These are phyloP conservation scores for Russula emetica DNA, from an alignment of 768 basidiomycete species.

Conservation along the genomic window DNA sequence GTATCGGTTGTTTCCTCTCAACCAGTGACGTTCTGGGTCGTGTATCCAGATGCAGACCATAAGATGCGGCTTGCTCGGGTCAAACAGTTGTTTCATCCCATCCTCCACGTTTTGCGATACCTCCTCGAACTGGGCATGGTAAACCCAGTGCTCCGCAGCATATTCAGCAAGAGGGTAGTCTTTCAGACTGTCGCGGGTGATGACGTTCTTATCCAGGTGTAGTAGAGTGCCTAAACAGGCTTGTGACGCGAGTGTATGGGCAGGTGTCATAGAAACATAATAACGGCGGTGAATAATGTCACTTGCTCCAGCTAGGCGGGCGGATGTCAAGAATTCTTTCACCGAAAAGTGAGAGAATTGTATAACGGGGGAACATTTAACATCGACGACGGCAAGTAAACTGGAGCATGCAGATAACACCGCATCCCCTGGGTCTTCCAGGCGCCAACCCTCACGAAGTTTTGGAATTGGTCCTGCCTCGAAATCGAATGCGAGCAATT, in stretches of 20 bases:
- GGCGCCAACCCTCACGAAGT: background rate
- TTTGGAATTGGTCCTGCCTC: background rate
- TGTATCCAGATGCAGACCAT: background rate
- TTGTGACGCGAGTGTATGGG: background rate
- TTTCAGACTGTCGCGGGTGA: background rate
- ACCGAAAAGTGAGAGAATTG: background rate
- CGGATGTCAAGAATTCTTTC: background rate
- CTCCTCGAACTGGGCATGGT: background rate
- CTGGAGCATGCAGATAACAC: background rate
- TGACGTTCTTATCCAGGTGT: background rate
- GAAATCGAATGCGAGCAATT: background rate
- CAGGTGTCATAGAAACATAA: background rate
- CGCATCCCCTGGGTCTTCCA: background rate
- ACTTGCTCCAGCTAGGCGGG: background rate
- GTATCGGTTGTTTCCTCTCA: too few relatives aligned
- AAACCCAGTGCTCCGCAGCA: background rate
- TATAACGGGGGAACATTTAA: background rate
- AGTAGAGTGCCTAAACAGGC: background rate
- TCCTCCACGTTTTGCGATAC: background rate
- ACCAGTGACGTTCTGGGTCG: too few relatives aligned
- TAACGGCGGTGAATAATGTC: background rate
- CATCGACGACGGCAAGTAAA: background rate
- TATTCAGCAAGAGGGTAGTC: background rate
- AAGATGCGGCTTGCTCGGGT: background rate
- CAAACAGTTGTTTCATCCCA: background rate